Conservation (phyloP, 1,139 yeast species). For the Geotrichum carabidarum region DNA sequence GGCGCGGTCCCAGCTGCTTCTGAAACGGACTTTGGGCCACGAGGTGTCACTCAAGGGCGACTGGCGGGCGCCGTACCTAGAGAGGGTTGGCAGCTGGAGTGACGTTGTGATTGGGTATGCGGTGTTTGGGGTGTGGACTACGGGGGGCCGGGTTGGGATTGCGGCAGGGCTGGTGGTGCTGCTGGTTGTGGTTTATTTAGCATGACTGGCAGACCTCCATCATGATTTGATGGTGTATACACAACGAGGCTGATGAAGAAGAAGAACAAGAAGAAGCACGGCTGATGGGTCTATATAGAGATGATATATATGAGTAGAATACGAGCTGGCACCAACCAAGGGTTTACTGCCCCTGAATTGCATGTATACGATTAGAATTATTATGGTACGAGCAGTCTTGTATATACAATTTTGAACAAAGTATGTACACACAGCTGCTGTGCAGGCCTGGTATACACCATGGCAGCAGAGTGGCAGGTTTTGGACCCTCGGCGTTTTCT, state of each 20-base stretch:
- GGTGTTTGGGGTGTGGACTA: conserved; percentile 22
- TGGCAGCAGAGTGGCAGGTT: too few relatives aligned
- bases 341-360: neutral
- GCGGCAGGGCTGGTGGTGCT: conserved; percentile 2
- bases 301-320: too few relatives aligned
- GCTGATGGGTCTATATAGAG: neutral
- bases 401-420: too few relatives aligned
- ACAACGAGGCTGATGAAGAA: too few relatives aligned
- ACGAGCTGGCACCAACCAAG: too few relatives aligned
- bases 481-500: too few relatives aligned
- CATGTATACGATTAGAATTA: neutral
- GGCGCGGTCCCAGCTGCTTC: neutral
- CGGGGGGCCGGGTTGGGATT: conserved; percentile 20
- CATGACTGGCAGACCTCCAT: neutral
- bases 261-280: too few relatives aligned
- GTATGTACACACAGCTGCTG: too few relatives aligned
- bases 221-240: too few relatives aligned
- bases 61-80: conserved; percentile 11
- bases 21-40: conserved; percentile 3
- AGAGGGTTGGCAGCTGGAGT: conserved; percentile 20
- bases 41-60: conserved; percentile 20
- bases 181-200: neutral
- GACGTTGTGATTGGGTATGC: conserved; percentile 29
- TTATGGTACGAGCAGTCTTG: too few relatives aligned
- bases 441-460: too few relatives aligned